Evolutionary conservation across 495 filamentous ascomycete species (phyloP).

Genomic region (Neurospora sp.): DNA sequence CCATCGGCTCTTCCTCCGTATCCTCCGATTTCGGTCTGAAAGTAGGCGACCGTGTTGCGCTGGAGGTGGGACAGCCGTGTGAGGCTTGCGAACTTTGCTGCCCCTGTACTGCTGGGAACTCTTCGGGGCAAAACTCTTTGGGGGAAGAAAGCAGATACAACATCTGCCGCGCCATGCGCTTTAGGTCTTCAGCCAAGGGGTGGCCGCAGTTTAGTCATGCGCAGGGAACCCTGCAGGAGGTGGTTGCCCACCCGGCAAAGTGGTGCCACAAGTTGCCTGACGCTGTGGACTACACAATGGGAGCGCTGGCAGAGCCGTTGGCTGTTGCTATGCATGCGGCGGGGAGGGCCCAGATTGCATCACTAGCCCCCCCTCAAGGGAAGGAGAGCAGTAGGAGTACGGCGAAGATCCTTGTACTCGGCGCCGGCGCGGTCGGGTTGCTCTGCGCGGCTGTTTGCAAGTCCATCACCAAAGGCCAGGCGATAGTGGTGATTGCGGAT

Average conservation of each 20-base stretch:
- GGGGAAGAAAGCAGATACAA: conserved; percentile 58
- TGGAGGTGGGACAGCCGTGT: conserved; percentile 81
- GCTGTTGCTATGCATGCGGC: conserved; percentile 71
- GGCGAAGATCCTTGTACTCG: conserved; percentile 58
- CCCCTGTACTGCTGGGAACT: no score
- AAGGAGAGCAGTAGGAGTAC: background rate
- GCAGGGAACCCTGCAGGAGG: conserved; percentile 75
- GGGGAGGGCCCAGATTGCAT: conserved; percentile 25
- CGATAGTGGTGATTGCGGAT: conserved; percentile 60
- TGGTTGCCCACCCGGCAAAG: conserved; percentile 62
- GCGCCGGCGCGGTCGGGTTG: conserved; percentile 72
- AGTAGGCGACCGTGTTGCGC: conserved; percentile 63
- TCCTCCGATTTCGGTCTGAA: conserved; percentile 20
- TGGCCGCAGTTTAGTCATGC: conserved; percentile 52
- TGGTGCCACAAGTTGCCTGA: conserved; percentile 63
- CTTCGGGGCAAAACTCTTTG: no score
- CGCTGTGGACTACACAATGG: conserved; percentile 51
- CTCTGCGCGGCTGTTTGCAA: conserved; percentile 60
- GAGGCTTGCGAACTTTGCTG: conserved; percentile 39
- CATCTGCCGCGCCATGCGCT: conserved; percentile 71
- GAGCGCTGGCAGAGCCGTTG: conserved; percentile 70
- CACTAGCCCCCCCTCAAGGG: background rate
- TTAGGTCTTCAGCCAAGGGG: conserved; percentile 65
- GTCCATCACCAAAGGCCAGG: conserved; percentile 10
- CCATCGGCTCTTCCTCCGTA: conserved; percentile 36